Conservation (phyloP, 345 rosid species). For the Populus deltoides region DNA sequence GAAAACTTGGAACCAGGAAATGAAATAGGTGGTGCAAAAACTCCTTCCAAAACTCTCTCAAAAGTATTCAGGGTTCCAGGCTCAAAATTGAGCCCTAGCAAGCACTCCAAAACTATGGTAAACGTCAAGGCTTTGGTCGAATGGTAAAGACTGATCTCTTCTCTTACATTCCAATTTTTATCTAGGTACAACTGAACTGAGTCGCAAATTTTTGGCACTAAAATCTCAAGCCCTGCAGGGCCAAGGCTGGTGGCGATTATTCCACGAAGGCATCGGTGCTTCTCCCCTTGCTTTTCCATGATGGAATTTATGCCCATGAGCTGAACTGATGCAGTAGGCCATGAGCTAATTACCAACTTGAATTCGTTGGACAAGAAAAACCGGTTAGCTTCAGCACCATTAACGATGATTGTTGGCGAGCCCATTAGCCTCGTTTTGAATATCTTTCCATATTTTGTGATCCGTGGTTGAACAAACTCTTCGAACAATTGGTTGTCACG, state of each 20-base stretch:
- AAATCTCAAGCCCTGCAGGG: constrained; percentile 35
- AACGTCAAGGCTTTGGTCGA: constrained; percentile 54
- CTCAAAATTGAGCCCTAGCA: constrained; percentile 54
- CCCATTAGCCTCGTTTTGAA: constrained; percentile 75
- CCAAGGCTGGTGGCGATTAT: constrained; percentile 46
- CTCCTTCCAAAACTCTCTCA: constrained; percentile 71
- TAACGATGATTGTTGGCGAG: constrained; percentile 58
- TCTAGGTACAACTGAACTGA: constrained; percentile 43
- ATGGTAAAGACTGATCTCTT: constrained; percentile 43
- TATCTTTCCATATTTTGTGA: constrained; percentile 53
- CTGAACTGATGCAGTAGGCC: constrained; percentile 72
- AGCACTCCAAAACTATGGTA: constrained; percentile 55
- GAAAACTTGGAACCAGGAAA: constrained; percentile 59
- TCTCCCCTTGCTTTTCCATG: constrained; percentile 66
- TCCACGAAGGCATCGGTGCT: constrained; percentile 46
- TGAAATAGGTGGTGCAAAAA: constrained; percentile 47
- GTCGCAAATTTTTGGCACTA: constrained; percentile 56
- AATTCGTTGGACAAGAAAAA: constrained; percentile 66
- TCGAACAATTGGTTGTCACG: constrained; percentile 51
- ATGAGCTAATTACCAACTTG: constrained; percentile 69
- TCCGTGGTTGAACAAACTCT: constrained; percentile 58
- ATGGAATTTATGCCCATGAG: constrained; percentile 67
- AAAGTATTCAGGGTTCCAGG: constrained; percentile 43
- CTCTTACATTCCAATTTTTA: constrained; percentile 44
- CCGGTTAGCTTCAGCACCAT: constrained; percentile 64